Evolutionary conservation across 2,329 filamentous ascomycete species (phyloP), one percentile per base, ranked within the genome.

Genomic region (Orbilia ellipsospora): DNA sequence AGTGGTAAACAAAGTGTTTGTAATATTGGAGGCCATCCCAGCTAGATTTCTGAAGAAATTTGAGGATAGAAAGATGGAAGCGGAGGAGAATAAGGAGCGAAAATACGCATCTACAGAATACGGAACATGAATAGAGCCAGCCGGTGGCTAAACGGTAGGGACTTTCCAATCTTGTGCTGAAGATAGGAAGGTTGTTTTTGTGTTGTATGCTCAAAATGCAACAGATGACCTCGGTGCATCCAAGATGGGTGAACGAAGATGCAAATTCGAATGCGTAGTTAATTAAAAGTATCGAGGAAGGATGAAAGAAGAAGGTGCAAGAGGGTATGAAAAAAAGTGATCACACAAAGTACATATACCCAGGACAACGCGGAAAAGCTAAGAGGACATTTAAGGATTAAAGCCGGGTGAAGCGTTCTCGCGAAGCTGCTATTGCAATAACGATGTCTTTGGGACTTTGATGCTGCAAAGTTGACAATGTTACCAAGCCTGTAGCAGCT

Each of bases 141-240:
- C 31, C 31, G 31, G 31, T 10, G 31, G 31, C 31, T 36, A 10
- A 36, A 7, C 10, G 10, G 31, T 36, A 23, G 23, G 23, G 23
- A 4, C 23, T 23, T 23, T 23, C 23, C 23, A 2, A 23, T 1
- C 44, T 7, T 6, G 13, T 45, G 42, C 42, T 45, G 13, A 31
- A 31, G 28, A 4, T 36, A 36, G 40, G n/a, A n/a, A 44, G 40
- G 40, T 44, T n/a, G 40, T 44, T 20, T 42, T 26, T 45, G 56
- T 20, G 56, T 59, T 59, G 56, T 7, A 26, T 16, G 26, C 10
- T 31, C 31, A 20, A 59, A 59, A 59, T 59, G 18, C 56, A 59
- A 59, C 56, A 59, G 56, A 20, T 26, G 56, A 26, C 4, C 12
- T 56, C 15, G 28, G 2, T 12, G 12, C 16, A 15, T 20, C 10